Evolutionary conservation across 1,284 basidiomycete species (phyloP).

Genomic region (Apiotrichum sp.): DNA sequence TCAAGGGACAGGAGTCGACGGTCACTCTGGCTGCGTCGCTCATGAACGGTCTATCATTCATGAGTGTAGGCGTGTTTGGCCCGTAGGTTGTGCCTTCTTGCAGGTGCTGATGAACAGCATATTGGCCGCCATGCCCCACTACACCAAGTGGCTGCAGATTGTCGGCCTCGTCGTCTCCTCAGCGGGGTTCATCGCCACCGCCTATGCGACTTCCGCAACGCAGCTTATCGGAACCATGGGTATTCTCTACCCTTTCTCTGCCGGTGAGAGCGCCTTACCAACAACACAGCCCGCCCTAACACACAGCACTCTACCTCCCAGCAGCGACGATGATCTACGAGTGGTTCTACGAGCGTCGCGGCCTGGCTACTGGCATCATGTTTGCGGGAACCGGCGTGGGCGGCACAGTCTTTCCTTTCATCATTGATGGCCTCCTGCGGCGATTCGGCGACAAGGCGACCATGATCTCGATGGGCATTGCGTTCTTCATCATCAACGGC

Average conservation of each 20-base stretch:
- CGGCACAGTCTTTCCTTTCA: conserved; percentile 35
- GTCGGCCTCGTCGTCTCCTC: conserved; percentile 26
- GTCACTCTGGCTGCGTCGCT: conserved; percentile 42
- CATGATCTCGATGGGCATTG: conserved; percentile 35
- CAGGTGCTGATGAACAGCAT: conserved; percentile 13
- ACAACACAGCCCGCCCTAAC: neutral
- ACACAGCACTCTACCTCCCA: conserved; percentile 30
- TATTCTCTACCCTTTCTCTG: conserved; percentile 36
- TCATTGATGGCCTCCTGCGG: conserved; percentile 31
- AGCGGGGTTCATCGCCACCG: conserved; percentile 26
- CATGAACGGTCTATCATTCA: conserved; percentile 32
- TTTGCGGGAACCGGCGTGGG: conserved; percentile 21
- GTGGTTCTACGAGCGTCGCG: conserved; percentile 37
- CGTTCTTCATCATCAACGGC: conserved; percentile 26
- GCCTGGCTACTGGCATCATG: conserved; percentile 40
- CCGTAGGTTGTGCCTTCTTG: neutral
- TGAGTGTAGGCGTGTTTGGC: conserved; percentile 5
- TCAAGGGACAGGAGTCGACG: conserved; percentile 23
- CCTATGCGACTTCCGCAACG: conserved; percentile 35
- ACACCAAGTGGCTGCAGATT: conserved; percentile 23
- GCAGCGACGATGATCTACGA: conserved; percentile 38
- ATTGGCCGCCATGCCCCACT: conserved; percentile 29
- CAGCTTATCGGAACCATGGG: conserved; percentile 42
- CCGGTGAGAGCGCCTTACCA: conserved; percentile 7
- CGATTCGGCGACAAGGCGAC: conserved; percentile 40